Percentiles rank a stretch among this genome's conserved stretches.
Evolutionary conservation across 2,329 filamentous ascomycete species (phyloP).

Genomic region (Emericellopsis cladophorae): DNA sequence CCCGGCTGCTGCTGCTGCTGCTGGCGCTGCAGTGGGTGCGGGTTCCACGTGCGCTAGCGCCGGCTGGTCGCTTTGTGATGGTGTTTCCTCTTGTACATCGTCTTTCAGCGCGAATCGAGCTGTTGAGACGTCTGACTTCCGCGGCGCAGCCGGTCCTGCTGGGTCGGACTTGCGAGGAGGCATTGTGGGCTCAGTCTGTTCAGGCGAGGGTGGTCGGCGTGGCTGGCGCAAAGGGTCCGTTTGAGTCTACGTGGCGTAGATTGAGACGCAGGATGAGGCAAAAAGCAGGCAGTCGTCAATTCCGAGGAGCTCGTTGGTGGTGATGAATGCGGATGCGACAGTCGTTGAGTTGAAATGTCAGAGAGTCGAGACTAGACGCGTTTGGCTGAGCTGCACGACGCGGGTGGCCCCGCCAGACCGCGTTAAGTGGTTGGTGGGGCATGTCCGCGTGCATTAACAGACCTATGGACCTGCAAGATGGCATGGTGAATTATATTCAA

Average conservation of each 20-base stretch:
- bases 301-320: not conserved
- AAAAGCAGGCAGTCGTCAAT: no score
- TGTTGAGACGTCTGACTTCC: conserved; percentile 28
- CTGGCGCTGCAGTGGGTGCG: conserved; percentile 4
- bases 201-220: no score
- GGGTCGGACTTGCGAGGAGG: conserved; percentile 42
- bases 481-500: no score
- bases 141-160: conserved; percentile 13
- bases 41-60: conserved; percentile 1
- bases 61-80: conserved; percentile 5
- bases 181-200: conserved; percentile 22
- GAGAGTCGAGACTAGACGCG: not conserved
- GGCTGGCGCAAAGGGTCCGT: no score
- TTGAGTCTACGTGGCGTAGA: no score
- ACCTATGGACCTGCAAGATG: no score
- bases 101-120: conserved; percentile 31
- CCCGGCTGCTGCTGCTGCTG: conserved; percentile 7
- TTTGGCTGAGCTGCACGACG: not conserved
- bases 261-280: no score
- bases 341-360: not conserved
- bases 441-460: no score
- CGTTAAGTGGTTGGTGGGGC: no score
- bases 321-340: not conserved
- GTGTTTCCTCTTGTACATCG: conserved; percentile 15
- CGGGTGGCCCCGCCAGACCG: not conserved